Conservation (phyloP, 2,329 filamentous ascomycete genomes). For the Fusarium siculi region DNA sequence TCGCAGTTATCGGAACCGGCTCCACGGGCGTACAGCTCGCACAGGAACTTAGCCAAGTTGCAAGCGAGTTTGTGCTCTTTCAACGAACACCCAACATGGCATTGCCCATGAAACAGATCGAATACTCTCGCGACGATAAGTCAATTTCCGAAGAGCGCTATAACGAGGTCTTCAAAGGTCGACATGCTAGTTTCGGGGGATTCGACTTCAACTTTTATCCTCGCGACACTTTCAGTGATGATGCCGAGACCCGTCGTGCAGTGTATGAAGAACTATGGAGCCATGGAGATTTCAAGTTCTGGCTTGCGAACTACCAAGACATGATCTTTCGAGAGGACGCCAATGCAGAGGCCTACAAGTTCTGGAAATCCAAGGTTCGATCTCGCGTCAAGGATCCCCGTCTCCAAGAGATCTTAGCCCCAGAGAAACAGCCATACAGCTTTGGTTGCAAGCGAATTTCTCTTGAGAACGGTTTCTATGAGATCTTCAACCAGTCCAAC, state of each 20-base stretch:
- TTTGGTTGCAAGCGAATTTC: conserved; percentile 20
- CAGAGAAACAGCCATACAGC: background rate
- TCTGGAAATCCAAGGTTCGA: conserved; percentile 59
- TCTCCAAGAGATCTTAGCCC: background rate
- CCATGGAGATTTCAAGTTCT: conserved; percentile 59
- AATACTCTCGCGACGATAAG: background rate
- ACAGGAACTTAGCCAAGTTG: background rate
- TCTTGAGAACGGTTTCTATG: conserved; percentile 18
- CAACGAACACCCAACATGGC: background rate
- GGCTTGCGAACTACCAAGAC: conserved; percentile 59
- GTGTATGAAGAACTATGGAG: conserved; percentile 48
- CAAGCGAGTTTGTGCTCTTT: background rate
- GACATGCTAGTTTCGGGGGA: background rate
- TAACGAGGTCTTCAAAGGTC: fast-evolving
- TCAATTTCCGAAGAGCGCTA: background rate
- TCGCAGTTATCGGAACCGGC: background rate
- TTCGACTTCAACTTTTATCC: background rate
- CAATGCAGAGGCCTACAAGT: conserved; percentile 59
- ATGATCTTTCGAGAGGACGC: conserved; percentile 53
- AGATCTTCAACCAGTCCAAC: conserved; percentile 29
- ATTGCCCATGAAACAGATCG: background rate
- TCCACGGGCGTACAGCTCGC: background rate
- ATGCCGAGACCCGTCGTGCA: background rate
- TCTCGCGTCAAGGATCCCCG: conserved; percentile 47
- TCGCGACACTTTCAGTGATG: background rate